Base-by-base conservation (phyloP, 2,329 filamentous ascomycete species). In the Fusarium musae region DNA sequence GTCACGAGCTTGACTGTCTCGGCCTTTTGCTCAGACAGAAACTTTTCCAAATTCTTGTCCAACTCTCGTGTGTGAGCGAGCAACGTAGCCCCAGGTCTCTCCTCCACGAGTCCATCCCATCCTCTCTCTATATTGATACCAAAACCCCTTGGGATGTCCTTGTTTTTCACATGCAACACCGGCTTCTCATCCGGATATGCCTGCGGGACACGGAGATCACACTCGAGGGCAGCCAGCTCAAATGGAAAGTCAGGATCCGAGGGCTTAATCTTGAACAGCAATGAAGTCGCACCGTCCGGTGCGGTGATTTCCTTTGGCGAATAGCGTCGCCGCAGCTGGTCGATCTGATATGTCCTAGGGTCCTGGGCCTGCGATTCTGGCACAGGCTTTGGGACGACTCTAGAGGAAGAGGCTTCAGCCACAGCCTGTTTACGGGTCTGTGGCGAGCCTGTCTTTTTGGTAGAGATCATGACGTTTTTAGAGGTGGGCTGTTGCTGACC, bases 211-310 rank as follows among this genome's bases (percentile, higher is more conserved):
- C 84, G 86, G 42, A 96, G 83, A 47, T 89, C 85, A 79, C 93
- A 95, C 44, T 93, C 86, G 37, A 96, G 84, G 43, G 87, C 84
- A 32, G 90, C 87, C 78, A 96, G 84, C 69, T 95, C 92, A 80
- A 93, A 96, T 2, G 93, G 92, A 77, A 96, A 96, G 78, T 96
- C 93, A 0, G 93, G 93, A 79, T 96, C 93, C 10, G 93, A 94
- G 9, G 93, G 93, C 17, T 83, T 83, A 69, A 96, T 83, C 58
- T 85, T 89, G 80, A 96, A 93, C 15, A 85, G 82, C 43, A 95
- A 81, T 21, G 88, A 86, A 0, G 88, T 89, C 6, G 85, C 85
- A 54, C 88, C 86, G 67, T 87, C 81, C 11, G 80, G 78, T 6
- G 84, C 77, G 19, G 78, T 82, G 16, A 82, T 81, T 68, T 88